Evolutionary conservation across 2,329 filamentous ascomycete species (phyloP).

Genomic region (Kalaharituber pfeilii): DNA sequence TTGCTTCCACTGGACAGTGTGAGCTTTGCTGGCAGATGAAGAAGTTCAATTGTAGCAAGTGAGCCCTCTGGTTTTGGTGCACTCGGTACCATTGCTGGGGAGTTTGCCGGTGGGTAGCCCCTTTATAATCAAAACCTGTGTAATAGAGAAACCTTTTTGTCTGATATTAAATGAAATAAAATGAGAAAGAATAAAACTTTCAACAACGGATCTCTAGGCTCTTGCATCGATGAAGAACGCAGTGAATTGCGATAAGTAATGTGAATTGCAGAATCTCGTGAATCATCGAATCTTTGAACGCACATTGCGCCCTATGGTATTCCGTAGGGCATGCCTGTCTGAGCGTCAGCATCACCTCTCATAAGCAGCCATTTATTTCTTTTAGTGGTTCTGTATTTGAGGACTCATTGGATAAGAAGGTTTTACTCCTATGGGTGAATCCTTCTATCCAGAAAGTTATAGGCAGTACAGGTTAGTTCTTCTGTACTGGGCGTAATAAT

Average conservation of each 20-base stretch:
- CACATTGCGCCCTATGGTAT: slow-evolving; percentile 29
- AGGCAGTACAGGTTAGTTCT: background rate
- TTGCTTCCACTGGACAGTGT: slow-evolving; percentile 10
- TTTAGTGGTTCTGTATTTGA: too few relatives aligned
- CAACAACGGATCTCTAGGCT: slow-evolving; percentile 31
- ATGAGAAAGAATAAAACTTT: too few relatives aligned
- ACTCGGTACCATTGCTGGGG: too few relatives aligned
- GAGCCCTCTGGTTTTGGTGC: too few relatives aligned
- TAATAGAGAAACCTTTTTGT: too few relatives aligned
- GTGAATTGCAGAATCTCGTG: slow-evolving; percentile 25
- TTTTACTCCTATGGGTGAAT: too few relatives aligned
- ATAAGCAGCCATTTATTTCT: slow-evolving; percentile 21
- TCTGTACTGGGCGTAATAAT: slow-evolving; percentile 3
- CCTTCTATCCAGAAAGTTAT: slow-evolving; percentile 2
- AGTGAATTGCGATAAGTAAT: slow-evolving; percentile 33
- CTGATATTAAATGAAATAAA: too few relatives aligned
- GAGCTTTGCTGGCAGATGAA: too few relatives aligned
- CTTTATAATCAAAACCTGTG: too few relatives aligned
- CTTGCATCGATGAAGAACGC: slow-evolving; percentile 32
- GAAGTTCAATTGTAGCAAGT: too few relatives aligned
- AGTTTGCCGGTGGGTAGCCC: too few relatives aligned
- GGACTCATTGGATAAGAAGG: too few relatives aligned
- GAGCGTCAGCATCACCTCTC: slow-evolving; percentile 25
- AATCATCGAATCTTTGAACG: slow-evolving; percentile 31
- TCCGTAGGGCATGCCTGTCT: slow-evolving; percentile 27